Evolutionary conservation across 2,329 filamentous ascomycete species (phyloP), one percentile per base, ranked within the genome.

Genomic region (Furcasterigmium furcatum): DNA sequence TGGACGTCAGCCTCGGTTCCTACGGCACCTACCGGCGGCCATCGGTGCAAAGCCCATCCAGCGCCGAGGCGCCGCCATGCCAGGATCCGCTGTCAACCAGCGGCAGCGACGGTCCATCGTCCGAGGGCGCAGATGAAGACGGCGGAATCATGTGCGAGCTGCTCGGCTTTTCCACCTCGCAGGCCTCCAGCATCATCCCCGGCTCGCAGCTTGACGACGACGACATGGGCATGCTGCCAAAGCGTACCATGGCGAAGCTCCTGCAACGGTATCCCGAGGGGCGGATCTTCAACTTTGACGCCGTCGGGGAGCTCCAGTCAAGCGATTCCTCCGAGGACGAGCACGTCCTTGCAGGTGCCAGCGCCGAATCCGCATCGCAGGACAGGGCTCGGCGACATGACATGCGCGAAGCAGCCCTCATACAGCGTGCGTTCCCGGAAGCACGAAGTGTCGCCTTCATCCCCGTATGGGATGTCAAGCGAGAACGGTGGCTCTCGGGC

Each of bases 401-500:
- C 7, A 16, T 19, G 34, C 34, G 16, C 2, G 16, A 36, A 18
- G 34, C 9, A 5, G 34, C 34, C 5, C 4, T 36, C n/a, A 36
- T 36, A 16, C 34, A 36, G 34, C 5, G 7, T 4, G 34, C 34
- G 30, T 47, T 50, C 16, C 43, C 46, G 8, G 38, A 42, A 41
- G 61, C 60, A 13, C 50, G 60, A 24, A 60, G 56, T 40, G 46
- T 65, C 5, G 58, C 59, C 20, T 61, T 58, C 47, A 57, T 60
- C 24, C 62, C 62, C 5, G 47, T 65, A 1, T 64, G 61, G 58
- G 60, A 64, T 45, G 46, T 55, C 24, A 53, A 47, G 22, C 51
- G 56, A 39, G 57, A 63, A 19, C 50, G 61, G 16, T 64, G 61
- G 62, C 66, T 63, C 51, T 57, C 64, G 18, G 64, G 64, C 4